Evolutionary conservation across 2,329 filamentous ascomycete genomes (phyloP), one percentile per base, ranked within the genome.

Genomic region (Trichoderma afroharzianum): DNA sequence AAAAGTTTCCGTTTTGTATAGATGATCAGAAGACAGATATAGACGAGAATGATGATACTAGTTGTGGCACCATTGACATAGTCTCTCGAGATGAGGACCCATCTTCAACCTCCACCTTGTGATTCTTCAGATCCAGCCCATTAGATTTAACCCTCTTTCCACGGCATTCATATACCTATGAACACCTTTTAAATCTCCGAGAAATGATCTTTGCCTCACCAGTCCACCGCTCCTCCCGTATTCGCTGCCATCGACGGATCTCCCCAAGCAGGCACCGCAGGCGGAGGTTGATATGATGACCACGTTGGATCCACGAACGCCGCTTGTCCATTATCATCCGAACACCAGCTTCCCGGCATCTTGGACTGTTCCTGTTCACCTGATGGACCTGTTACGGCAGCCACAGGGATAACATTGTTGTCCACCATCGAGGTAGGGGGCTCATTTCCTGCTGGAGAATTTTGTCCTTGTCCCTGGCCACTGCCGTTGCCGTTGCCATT

Each of bases 341-440:
- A 63, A 8, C 33, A 53, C 79, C 79, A 81, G 3, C 75, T 74
- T 2, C 79, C 80, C 14, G 81, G 81, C 79, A 81, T 80, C 71
- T 73, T 76, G 11, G 63, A 33, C 11, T 71, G 53, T 2, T 26
- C 53, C 9, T 33, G 53, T 3, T 21, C 53, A 4, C 26, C 24
- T 2, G 67, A 15, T 12, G 58, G 72, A n/a, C 36, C 57, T 9
- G 66, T 68, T 43, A 61, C 57, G 6, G 21, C 66, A 15, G 3
- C 63, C 12, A 33, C 15, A 3, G 68, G 70, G 26, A 55, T 59
- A 28, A 71, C 66, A 30, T 62, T 70, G 58, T 69, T 71, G 59
- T 69, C 50, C 9, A 58, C 21, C 30, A 63, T 72, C 15, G 43
- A 33, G 36, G 63, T 3, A 6, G 55, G 43, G n/a, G 70, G 55